phyloP scores from a whole-genome alignment of 2,329 filamentous ascomycete species.

The Neodidymelliopsis sp. region DNA sequence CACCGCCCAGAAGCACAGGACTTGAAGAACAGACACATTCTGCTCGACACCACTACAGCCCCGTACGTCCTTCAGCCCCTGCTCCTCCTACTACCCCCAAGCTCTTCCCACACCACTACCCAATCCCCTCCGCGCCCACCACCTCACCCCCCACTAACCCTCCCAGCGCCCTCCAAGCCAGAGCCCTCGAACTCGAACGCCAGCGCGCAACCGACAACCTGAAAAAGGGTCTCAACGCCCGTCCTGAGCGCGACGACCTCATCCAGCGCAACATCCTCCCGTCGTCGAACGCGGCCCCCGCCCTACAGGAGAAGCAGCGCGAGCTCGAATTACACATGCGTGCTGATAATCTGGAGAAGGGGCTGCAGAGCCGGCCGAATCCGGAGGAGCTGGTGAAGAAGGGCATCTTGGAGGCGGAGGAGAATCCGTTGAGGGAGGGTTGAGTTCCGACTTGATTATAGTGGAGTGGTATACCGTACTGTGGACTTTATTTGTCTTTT shows the following conservation, averaged over 20 bases:
- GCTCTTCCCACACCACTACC: neutral
- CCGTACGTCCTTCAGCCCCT: conserved; percentile 59
- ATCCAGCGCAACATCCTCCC: conserved; percentile 90
- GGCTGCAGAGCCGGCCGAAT: conserved; percentile 77
- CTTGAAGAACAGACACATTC: conserved; percentile 72
- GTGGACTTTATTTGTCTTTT: too few species aligned
- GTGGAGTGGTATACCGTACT: too few species aligned
- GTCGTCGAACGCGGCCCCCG: conserved; percentile 77
- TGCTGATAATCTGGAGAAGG: conserved; percentile 84
- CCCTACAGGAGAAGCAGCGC: conserved; percentile 79
- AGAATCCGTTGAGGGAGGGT: conserved; percentile 46
- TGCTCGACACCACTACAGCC: conserved; percentile 71
- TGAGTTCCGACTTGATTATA: too few species aligned
- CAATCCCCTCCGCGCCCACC: neutral
- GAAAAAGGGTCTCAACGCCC: conserved; percentile 68
- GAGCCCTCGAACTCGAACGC: conserved; percentile 68
- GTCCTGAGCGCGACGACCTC: conserved; percentile 75
- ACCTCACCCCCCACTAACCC: conserved; percentile 4
- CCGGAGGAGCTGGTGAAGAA: conserved; percentile 79
- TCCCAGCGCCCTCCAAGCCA: conserved; percentile 66
- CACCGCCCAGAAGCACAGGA: conserved; percentile 63
- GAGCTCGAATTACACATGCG: conserved; percentile 91
- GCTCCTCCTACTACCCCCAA: neutral
- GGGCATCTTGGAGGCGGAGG: conserved; percentile 71
- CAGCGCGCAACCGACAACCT: conserved; percentile 68